These are phyloP conservation scores for Gossypium thurberi DNA, from an alignment of 345 rosid genomes.

Conservation along the genomic window DNA sequence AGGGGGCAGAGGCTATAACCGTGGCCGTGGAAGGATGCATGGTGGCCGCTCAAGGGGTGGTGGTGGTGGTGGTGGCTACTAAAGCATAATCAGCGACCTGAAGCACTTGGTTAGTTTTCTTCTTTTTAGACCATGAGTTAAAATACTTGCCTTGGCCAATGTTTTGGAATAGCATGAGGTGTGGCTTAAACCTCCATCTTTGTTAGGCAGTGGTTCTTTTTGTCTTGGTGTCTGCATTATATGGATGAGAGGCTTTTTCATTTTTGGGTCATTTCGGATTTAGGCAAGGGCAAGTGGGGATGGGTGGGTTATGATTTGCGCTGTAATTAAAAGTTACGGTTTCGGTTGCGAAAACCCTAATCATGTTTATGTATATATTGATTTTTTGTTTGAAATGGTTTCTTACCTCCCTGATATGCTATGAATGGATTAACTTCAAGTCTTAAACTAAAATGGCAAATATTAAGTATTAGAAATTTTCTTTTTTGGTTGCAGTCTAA, in stretches of 20 bases:
- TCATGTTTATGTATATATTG: conserved; percentile 24
- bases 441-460: too few species aligned
- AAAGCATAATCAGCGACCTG: conserved; percentile 17
- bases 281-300: conserved; percentile 25
- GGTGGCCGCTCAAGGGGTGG: conserved; percentile 60
- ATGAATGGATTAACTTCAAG: too few species aligned
- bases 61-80: conserved; percentile 31
- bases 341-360: conserved; percentile 12
- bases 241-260: conserved; percentile 31
- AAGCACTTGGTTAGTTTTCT: background rate
- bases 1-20: conserved; percentile 25
- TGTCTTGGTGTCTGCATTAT: conserved; percentile 12
- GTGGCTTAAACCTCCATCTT: conserved; percentile 23
- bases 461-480: background rate
- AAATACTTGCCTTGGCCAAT: conserved; percentile 36
- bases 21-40: conserved; percentile 47
- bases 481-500: background rate
- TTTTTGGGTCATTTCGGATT: conserved; percentile 25
- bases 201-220: conserved; percentile 20
- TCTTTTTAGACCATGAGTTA: conserved; percentile 23
- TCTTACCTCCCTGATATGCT: background rate
- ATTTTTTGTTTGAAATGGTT: conserved; percentile 6
- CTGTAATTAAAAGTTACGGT: conserved; percentile 21
- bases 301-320: conserved; percentile 19
- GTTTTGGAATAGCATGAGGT: conserved; percentile 26